These are phyloP conservation scores for Rhodotorula sphaerocarpa DNA, from an alignment of 768 basidiomycete species.

Conservation along the genomic window DNA sequence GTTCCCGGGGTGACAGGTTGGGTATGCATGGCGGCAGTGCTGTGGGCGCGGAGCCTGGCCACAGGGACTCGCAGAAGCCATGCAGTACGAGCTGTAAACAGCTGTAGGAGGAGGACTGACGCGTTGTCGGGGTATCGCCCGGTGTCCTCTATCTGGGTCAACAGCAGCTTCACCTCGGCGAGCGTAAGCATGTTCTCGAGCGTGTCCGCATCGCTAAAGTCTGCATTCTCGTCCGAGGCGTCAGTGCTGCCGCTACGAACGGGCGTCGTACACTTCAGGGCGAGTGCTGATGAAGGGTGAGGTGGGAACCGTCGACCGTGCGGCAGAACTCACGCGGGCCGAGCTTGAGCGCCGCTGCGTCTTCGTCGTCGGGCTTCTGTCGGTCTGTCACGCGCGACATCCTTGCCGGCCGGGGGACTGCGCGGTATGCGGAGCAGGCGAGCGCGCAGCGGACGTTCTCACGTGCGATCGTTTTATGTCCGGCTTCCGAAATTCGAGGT, in stretches of 20 bases:
- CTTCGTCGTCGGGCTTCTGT: conserved; percentile 31
- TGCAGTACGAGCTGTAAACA: too few relatives aligned
- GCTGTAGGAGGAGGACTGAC: conserved; percentile 62
- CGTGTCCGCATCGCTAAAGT: conserved; percentile 75
- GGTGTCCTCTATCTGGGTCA: conserved; percentile 59
- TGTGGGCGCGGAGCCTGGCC: neutral
- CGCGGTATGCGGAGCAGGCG: too few relatives aligned
- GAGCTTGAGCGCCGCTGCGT: conserved; percentile 26
- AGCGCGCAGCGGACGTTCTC: neutral
- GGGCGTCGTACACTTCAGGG: too few relatives aligned
- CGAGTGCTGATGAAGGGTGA: neutral
- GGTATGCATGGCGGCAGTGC: neutral
- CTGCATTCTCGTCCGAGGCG: conserved; percentile 43
- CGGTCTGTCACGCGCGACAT: conserved; percentile 27
- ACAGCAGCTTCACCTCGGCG: conserved; percentile 81
- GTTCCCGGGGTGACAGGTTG: neutral
- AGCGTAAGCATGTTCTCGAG: conserved; percentile 60
- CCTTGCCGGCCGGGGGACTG: neutral
- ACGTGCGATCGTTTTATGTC: too few relatives aligned
- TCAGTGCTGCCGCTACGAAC: neutral
- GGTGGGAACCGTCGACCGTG: too few relatives aligned
- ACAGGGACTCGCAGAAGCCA: too few relatives aligned
- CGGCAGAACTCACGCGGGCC: conserved; percentile 4
- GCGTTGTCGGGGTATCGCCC: conserved; percentile 57
- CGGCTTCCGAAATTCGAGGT: too few relatives aligned